Evolutionary conservation across 805 yeast genomes (phyloP).

Genomic region (Starmerella lactis-condensi): DNA sequence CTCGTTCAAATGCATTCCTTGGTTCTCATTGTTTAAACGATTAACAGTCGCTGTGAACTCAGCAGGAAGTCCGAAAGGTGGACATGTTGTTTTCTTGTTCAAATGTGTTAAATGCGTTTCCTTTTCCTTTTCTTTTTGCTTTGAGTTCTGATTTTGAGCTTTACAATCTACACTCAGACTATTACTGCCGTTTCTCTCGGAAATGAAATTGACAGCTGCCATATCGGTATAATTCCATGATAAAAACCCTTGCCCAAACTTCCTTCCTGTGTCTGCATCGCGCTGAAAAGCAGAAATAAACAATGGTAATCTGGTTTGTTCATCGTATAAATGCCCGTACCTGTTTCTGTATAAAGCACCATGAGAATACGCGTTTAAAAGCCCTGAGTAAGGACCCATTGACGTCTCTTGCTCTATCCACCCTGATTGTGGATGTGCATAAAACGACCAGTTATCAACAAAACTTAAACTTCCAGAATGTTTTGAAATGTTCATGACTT

Average conservation of each 20-base stretch:
- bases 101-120: slow-evolving; percentile 23
- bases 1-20: slow-evolving; percentile 25
- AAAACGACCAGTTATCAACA: slow-evolving; percentile 31
- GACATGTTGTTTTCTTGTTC: slow-evolving; percentile 3
- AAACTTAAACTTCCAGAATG: slow-evolving; percentile 29
- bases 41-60: slow-evolving; percentile 14
- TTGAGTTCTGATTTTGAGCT: slow-evolving; percentile 16
- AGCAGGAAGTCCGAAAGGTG: slow-evolving; percentile 2
- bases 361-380: slow-evolving; percentile 30
- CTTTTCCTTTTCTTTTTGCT: slow-evolving; percentile 28
- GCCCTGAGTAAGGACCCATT: slow-evolving; percentile 36
- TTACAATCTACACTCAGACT: slow-evolving; percentile 13
- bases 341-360: slow-evolving; percentile 33
- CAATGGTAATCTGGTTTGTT: slow-evolving; percentile 27
- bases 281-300: slow-evolving; percentile 40
- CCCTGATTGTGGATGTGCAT: slow-evolving; percentile 21
- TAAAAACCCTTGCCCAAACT: slow-evolving; percentile 19
- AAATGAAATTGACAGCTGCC: slow-evolving; percentile 15
- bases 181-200: slow-evolving; percentile 17
- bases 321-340: slow-evolving; percentile 32
- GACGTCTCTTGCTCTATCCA: slow-evolving; percentile 35
- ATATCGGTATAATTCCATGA: slow-evolving; percentile 17
- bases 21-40: slow-evolving; percentile 16
- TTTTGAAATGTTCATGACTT: slow-evolving; percentile 3
- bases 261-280: slow-evolving; percentile 20